Base-by-base conservation (phyloP, 352 stramenopile genomes). In the Globisporangium orthogonon region DNA sequence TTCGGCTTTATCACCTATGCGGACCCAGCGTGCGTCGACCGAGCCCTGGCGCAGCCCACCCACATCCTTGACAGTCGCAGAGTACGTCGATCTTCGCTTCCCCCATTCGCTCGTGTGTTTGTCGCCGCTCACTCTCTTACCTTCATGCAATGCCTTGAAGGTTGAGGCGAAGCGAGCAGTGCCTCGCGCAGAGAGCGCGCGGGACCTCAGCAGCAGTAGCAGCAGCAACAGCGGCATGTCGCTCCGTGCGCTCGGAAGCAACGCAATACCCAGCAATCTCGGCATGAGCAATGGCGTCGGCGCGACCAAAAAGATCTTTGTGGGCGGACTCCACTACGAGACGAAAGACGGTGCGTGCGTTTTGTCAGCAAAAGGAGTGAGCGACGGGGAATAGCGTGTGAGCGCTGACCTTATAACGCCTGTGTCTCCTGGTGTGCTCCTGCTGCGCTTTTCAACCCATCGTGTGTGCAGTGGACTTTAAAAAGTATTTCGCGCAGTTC, bases 1-100 rank as follows among this genome's bases (percentile, higher is more conserved):
- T 97, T 97, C 64, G 89, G 89, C n/a, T 97, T 97, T 69, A 96
- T 97, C 76, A 97, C 89, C 54, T 97, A 96, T 69, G 87, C 83
- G 41, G 88, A 96, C 55, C 78, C 87, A 4, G 60, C 63, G 15
- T 96, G 84, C 63, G 89, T 97, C 47, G 89, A 97, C 70, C 73
- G 85, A 64, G 89, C 87, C n/a, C 63, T 97, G 31, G 78, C 86
- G 15, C 86, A 96, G 60, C 73, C 87, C 37, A 95, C 91, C 54
- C 89, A 97, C 60, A 90, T 96, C 52, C 67, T 97, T 70, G 89
- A 97, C 71, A 93, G 76, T 58, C 80, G 89, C 61, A 63, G 88
- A 48, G 86, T 95, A 82, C 51, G 79, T 52, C 30, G 11, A 17
- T 28, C 29, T 9, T 39, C 1, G 7, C 28, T 9, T 39, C 1